Evolutionary conservation across 1,284 basidiomycete species (phyloP).

Genomic region (Cystobasidium pallidum): DNA sequence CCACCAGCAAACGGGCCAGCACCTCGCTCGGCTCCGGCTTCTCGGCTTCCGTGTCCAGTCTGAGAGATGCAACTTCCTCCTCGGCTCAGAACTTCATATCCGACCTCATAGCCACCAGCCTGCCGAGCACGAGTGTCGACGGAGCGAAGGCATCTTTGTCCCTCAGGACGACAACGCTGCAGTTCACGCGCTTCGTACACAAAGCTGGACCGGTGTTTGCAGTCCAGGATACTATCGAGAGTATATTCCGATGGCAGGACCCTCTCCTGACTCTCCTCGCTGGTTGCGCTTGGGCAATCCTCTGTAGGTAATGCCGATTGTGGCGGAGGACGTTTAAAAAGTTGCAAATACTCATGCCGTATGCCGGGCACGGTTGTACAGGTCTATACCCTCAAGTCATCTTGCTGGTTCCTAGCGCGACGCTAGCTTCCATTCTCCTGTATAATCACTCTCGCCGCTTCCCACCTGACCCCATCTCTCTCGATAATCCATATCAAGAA

Average conservation of each 20-base stretch:
- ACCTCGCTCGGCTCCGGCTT: slow-evolving; percentile 22
- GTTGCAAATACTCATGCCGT: too few species aligned
- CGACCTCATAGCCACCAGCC: slow-evolving; percentile 33
- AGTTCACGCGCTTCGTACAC: slow-evolving; percentile 53
- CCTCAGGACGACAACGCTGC: slow-evolving; percentile 48
- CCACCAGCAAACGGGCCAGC: slow-evolving; percentile 3
- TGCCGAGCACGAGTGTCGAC: slow-evolving; percentile 26
- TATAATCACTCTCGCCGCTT: slow-evolving; percentile 44
- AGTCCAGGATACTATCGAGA: slow-evolving; percentile 51
- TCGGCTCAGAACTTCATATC: slow-evolving; percentile 33
- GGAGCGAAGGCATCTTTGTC: slow-evolving; percentile 49
- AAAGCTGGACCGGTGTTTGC: slow-evolving; percentile 53
- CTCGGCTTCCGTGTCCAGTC: slow-evolving; percentile 28
- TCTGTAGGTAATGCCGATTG: slow-evolving; percentile 45
- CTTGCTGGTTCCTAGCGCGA: slow-evolving; percentile 48
- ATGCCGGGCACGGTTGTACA: slow-evolving; percentile 7
- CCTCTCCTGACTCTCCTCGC: slow-evolving; percentile 51
- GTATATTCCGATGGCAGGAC: slow-evolving; percentile 51
- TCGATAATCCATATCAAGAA: slow-evolving; percentile 28
- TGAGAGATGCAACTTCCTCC: slow-evolving; percentile 25
- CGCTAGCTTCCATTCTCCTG: slow-evolving; percentile 49
- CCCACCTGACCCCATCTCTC: slow-evolving; percentile 20
- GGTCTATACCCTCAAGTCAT: slow-evolving; percentile 49
- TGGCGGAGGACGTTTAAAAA: background rate
- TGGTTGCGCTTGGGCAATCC: slow-evolving; percentile 47